Conservation (phyloP, 2,329 filamentous ascomycete genomes). For the Phialemonium atrogriseum region DNA sequence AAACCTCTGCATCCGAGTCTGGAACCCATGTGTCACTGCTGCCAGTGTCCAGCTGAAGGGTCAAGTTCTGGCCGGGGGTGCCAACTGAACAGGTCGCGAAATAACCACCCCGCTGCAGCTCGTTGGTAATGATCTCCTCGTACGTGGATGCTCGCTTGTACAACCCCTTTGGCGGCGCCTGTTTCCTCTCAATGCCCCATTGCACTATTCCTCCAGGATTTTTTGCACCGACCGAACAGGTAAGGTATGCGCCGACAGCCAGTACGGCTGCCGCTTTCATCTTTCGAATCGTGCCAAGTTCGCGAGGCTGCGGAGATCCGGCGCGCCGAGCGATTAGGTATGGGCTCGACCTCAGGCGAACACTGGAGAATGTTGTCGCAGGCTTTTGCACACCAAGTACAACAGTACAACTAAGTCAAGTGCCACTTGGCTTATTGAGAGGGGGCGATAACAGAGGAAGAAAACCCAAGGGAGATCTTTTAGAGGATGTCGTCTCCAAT, state of each 20-base stretch:
- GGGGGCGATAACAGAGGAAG: too few relatives aligned
- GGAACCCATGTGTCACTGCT: conserved; percentile 59
- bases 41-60: conserved; percentile 55
- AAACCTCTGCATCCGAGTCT: conserved; percentile 7
- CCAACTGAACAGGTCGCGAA: conserved; percentile 50
- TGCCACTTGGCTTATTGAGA: too few relatives aligned
- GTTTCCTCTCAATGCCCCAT: conserved; percentile 37
- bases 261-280: too few relatives aligned
- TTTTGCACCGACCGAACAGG: conserved; percentile 8
- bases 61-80: conserved; percentile 47
- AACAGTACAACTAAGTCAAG: too few relatives aligned
- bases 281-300: too few relatives aligned
- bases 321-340: too few relatives aligned
- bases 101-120: conserved; percentile 39
- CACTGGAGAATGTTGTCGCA: too few relatives aligned
- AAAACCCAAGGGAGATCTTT: too few relatives aligned
- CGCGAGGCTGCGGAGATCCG: too few relatives aligned
- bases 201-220: conserved; percentile 28
- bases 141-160: conserved; percentile 30
- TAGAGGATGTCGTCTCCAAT: too few relatives aligned
- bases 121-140: conserved; percentile 35
- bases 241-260: conserved; percentile 10
- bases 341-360: too few relatives aligned
- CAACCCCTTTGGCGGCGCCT: conserved; percentile 19
- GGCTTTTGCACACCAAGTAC: too few relatives aligned